Conservation (phyloP, 2,329 filamentous ascomycete species). For the Mollisia scopiformis region DNA sequence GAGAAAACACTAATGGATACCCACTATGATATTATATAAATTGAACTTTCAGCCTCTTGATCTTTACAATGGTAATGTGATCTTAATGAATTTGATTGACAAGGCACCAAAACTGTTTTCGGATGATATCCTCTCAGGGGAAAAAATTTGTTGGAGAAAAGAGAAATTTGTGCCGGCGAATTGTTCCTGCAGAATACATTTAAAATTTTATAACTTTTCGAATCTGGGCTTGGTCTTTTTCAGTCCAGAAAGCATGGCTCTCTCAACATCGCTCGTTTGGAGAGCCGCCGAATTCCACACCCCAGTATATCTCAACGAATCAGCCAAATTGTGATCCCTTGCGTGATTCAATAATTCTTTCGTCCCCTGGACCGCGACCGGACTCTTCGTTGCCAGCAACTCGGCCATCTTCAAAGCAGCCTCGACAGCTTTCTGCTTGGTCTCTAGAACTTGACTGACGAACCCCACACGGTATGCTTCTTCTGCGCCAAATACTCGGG, state of each 20-base stretch:
- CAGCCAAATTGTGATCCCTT: conserved; percentile 75
- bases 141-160: no score
- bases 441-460: conserved; percentile 65
- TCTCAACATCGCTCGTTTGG: conserved; percentile 77
- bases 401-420: conserved; percentile 65
- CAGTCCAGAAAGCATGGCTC: conserved; percentile 75
- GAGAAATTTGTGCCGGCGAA: no score
- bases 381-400: conserved; percentile 78
- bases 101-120: no score
- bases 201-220: conserved; percentile 81
- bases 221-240: conserved; percentile 81
- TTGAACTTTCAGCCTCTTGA: background rate
- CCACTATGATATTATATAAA: background rate
- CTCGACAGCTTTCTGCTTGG: conserved; percentile 64
- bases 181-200: no score
- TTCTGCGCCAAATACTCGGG: conserved; percentile 67
- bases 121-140: no score
- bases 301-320: conserved; percentile 81
- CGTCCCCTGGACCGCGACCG: conserved; percentile 83
- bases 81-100: no score
- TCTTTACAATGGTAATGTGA: no score
- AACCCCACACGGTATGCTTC: conserved; percentile 74
- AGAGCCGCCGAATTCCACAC: conserved; percentile 87
- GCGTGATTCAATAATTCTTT: conserved; percentile 86
- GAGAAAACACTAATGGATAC: background rate